These are phyloP conservation scores for Macadamia tetraphylla DNA, from an alignment of 164 flowering plant species.

Conservation along the genomic window DNA sequence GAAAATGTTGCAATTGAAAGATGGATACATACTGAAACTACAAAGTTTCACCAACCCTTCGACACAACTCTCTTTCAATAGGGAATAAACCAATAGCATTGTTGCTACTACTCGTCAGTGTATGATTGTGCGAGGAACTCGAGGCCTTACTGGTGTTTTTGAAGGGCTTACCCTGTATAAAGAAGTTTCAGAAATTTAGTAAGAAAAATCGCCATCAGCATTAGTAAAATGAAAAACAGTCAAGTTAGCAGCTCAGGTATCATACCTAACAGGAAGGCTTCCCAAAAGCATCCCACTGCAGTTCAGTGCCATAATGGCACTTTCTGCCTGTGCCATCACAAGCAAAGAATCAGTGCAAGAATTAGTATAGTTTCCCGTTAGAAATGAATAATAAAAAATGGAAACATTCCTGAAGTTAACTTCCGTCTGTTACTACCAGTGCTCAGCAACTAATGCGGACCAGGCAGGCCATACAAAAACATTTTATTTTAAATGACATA, in stretches of 20 bases:
- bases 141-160: constrained; percentile 94
- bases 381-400: not conserved
- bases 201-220: not conserved
- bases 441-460: no score
- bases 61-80: constrained; percentile 8
- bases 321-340: constrained; percentile 67
- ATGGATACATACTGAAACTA: constrained; percentile 10
- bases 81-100: constrained; percentile 7
- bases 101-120: constrained; percentile 7
- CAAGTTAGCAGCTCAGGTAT: not conserved
- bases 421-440: not conserved
- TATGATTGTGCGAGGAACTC: constrained; percentile 46
- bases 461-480: no score
- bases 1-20: constrained; percentile 11
- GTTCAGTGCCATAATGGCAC: constrained; percentile 85
- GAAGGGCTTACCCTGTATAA: constrained; percentile 90
- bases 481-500: no score
- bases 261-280: constrained; percentile 74
- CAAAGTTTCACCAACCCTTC: constrained; percentile 17
- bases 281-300: constrained; percentile 83
- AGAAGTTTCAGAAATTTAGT: not conserved
- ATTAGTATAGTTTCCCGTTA: not conserved
- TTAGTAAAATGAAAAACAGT: not conserved
- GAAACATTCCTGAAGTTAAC: not conserved
- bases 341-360: not conserved